Base-by-base conservation (phyloP, 352 stramenopile species). In the Pythium aphanidermatum region DNA sequence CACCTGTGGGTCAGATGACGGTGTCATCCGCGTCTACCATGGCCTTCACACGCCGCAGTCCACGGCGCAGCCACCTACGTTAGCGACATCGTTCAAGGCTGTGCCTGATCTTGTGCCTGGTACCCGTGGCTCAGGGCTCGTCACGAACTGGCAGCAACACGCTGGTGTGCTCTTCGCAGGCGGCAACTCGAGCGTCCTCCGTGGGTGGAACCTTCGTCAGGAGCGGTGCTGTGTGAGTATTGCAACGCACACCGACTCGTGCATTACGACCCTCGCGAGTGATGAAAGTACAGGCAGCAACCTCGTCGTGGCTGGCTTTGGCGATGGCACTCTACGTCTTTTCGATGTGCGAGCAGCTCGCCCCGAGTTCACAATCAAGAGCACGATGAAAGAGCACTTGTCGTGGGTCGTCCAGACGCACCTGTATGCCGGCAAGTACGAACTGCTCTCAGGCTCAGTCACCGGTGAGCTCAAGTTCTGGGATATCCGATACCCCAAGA, bases 391-490 rank as follows among this genome's bases (percentile, higher is more conserved):
- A 50, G 95, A 98, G 50, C 96, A 99, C 59, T 70, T 70, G 26
- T 95, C 76, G 17, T 99, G 96, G 96, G 88, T 99, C 24, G 92
- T 99, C 20, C 82, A 97, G 48, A 89, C 78, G 2, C 76, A 91
- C 52, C 59, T 91, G 47, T 92, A 91, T 41, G 60, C 67, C 0
- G 74, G 66, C 16, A 76, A 79, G 17, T 76, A 86, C 58, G 85
- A 98, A 61, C 61, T 99, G 45, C 63, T 99, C 1, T 98, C 89
- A 0, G 96, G 95, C 7, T 97, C 82, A 16, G 81, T 98, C 3
- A 91, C 74, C 17, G 96, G 97, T 3, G 89, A 96, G 39, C 71
- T 99, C 23, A 98, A 97, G 58, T 97, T 98, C 33, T 99, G 95
- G 96, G 96, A 99, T 61, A 55, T 99, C 38, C 73, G 96, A 0